Base-by-base conservation (phyloP, 768 basidiomycete genomes). In the Suillus weaverae region DNA sequence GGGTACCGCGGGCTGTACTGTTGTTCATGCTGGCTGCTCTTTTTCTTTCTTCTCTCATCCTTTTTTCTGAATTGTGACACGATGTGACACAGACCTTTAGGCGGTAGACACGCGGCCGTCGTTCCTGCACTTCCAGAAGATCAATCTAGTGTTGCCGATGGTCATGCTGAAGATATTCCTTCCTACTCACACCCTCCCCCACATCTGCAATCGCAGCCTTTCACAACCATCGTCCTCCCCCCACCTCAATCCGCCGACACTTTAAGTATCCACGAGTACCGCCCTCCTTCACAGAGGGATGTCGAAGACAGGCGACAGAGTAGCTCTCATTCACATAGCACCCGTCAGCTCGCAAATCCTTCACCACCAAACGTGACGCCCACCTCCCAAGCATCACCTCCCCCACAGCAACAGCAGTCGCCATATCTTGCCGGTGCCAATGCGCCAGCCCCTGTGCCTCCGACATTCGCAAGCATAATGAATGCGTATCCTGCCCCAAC, bases 21-120 rank as follows among this genome's bases (percentile, higher is more conserved):
- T 32, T 20, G 20, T 59, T 41, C 44, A 16, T 66, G 68, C 60
- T 70, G 66, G 56, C 70, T 66, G 62, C 64, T 56, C 69, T 65
- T 68, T 70, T 60, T 70, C 67, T 18, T 68, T 63, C 61, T 62
- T 61, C 64, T 66, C 71, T 74, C 68, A 68, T 71, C 74, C 69
- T 70, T 64, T 66, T 70, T 67, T 66, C 75, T 76, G 69, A 76
- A 71, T 67, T 67, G 75, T 76, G 70, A 76, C 70, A 69, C 64
- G 66, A 77, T 76, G 54, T 72, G 59, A 73, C 70, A 71, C 72
- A 92, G 90, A 69, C 89, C 86, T 53, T 82, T 92, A 63, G 91
- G 92, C 62, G 91, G 92, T 70, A 82, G 92, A 44, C 92, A 93
- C 69, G 92, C 91, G 43, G 87, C 90, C 66, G 91, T 93, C 62